Percentiles rank a stretch among this genome's conserved stretches.
phyloP scores from a whole-genome alignment of 768 basidiomycete species.

The Lentinula raphanica region DNA sequence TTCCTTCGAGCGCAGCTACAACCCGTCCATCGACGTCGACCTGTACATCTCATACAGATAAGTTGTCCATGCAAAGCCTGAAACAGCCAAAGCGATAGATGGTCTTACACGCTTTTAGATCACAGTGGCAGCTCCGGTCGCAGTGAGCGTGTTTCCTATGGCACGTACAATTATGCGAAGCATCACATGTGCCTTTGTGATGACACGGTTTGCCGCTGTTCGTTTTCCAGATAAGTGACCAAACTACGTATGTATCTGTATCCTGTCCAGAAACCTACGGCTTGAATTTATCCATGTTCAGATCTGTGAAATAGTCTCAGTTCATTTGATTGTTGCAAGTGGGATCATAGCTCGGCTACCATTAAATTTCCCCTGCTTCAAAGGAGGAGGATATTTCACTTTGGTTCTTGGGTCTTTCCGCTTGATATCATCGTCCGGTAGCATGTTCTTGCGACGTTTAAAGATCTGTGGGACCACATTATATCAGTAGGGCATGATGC shows the following conservation, averaged over 20 bases:
- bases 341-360: not conserved
- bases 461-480: conserved; percentile 18
- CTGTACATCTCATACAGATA: conserved; percentile 25
- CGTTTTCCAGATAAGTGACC: not conserved
- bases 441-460: conserved; percentile 18
- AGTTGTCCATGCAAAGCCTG: not conserved
- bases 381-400: not conserved
- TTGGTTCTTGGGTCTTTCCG: not conserved
- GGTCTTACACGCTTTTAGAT: conserved; percentile 37
- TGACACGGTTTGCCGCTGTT: conserved; percentile 46
- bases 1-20: conserved; percentile 40
- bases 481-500: not conserved
- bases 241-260: not conserved
- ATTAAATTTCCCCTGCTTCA: not conserved
- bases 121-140: conserved; percentile 50
- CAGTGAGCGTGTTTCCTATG: conserved; percentile 47
- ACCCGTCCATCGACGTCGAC: conserved; percentile 50
- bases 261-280: not conserved
- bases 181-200: conserved; percentile 52
- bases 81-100: not conserved
- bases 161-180: conserved; percentile 42
- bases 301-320: too few relatives aligned
- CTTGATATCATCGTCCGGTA: conserved; percentile 12
- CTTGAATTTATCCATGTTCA: not conserved
- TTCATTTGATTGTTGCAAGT: too few relatives aligned